A percentile compares a stretch with the other conserved stretches of the same genome.
Evolutionary conservation across 2,329 filamentous ascomycete species (phyloP).

Genomic region (Scleromitrula shiraiana): DNA sequence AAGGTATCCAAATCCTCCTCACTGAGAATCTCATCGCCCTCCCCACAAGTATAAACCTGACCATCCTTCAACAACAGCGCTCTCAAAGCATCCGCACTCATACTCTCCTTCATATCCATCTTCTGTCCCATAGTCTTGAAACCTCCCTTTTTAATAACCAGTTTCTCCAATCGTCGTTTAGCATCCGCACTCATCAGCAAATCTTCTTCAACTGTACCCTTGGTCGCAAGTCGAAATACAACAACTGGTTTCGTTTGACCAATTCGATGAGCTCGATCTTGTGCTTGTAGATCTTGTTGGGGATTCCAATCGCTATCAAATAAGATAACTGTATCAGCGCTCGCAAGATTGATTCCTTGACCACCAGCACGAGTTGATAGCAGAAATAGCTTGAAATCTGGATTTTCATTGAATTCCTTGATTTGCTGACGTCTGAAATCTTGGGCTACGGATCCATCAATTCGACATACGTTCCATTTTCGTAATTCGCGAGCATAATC

Average conservation of each 20-base stretch:
- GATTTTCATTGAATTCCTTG: constrained; percentile 60
- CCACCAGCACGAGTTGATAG: constrained; percentile 87
- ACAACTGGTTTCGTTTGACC: constrained; percentile 89
- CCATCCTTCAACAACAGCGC: constrained; percentile 66
- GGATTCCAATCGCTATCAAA: constrained; percentile 94
- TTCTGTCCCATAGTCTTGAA: constrained; percentile 64
- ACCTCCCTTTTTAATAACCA: constrained; percentile 90
- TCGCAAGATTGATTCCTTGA: constrained; percentile 88
- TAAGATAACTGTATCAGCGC: constrained; percentile 85
- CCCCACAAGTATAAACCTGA: constrained; percentile 49
- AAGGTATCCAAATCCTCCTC: constrained; percentile 70
- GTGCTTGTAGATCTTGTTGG: constrained; percentile 92
- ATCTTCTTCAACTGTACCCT: constrained; percentile 84
- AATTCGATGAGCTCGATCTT: constrained; percentile 91
- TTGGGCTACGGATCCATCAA: constrained; percentile 82
- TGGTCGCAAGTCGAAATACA: constrained; percentile 87
- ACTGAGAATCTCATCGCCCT: constrained; percentile 59
- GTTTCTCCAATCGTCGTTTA: constrained; percentile 84
- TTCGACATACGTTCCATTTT: constrained; percentile 75
- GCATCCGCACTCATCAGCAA: constrained; percentile 81
- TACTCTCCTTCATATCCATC: constrained; percentile 39
- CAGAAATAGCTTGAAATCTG: constrained; percentile 67
- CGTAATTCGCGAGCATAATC: constrained; percentile 77
- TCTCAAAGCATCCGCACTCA: constrained; percentile 54
- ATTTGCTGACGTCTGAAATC: constrained; percentile 63